phyloP scores from a whole-genome alignment of 1,139 yeast species.

The Pichia sp. region DNA sequence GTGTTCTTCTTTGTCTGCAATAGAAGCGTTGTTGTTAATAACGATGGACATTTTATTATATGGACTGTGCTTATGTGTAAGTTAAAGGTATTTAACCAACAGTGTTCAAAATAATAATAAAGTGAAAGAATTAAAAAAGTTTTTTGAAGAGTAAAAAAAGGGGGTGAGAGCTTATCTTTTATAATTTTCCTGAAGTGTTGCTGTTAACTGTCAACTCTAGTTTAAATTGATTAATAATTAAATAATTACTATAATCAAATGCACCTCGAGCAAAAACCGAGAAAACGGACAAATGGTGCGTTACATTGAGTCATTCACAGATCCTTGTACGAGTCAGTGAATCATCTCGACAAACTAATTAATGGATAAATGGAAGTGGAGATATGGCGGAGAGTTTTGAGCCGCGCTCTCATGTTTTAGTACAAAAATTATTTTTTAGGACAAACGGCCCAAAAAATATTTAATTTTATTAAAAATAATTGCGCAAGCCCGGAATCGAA shows the following conservation, averaged over 20 bases:
- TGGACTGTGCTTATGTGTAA: neutral
- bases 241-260: too few species aligned
- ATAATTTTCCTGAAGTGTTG: too few species aligned
- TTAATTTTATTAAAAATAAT: too few species aligned
- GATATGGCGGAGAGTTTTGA: neutral
- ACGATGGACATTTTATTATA: constrained; percentile 9
- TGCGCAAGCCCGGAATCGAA: constrained; percentile 17
- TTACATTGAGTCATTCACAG: neutral
- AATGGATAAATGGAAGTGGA: neutral
- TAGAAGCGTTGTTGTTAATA: constrained; percentile 11
- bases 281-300: neutral
- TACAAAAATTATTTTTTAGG: neutral
- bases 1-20: constrained; percentile 9
- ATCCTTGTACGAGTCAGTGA: too few species aligned
- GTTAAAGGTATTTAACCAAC: too few species aligned
- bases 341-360: neutral
- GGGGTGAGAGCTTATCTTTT: too few species aligned
- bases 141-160: neutral
- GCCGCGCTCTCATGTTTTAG: neutral
- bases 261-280: neutral
- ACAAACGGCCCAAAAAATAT: too few species aligned
- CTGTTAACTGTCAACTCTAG: too few species aligned
- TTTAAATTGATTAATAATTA: too few species aligned
- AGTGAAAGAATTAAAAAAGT: neutral
- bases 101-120: neutral